These are phyloP conservation scores for Stagonosporopsis chrysanthemi DNA, from an alignment of 2,329 filamentous ascomycete genomes.

Conservation along the genomic window DNA sequence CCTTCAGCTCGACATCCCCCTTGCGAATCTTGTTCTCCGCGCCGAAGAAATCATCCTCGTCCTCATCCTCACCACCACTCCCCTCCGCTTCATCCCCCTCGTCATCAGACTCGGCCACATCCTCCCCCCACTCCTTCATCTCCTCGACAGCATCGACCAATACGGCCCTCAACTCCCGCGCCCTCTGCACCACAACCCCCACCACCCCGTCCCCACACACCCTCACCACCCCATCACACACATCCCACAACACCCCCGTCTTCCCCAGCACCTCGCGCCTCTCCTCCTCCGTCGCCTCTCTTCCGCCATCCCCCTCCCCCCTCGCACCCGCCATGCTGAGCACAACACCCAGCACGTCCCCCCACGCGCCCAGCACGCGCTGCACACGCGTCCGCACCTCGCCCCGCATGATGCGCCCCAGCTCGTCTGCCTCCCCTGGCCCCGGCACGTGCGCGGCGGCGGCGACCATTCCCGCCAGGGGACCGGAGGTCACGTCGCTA, in stretches of 20 bases:
- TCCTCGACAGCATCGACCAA: conserved; percentile 85
- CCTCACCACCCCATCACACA: conserved; percentile 75
- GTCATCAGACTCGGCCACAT: conserved; percentile 61
- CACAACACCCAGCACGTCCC: conserved; percentile 67
- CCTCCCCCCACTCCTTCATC: conserved; percentile 85
- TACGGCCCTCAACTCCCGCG: conserved; percentile 75
- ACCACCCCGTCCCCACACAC: conserved; percentile 72
- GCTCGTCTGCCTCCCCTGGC: conserved; percentile 25
- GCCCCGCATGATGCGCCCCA: conserved; percentile 60
- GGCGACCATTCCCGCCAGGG: conserved; percentile 76
- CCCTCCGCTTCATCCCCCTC: conserved; percentile 52
- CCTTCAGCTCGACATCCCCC: conserved; percentile 70
- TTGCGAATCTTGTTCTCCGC: conserved; percentile 64
- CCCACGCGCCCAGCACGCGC: conserved; percentile 69
- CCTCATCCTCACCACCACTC: conserved; percentile 41
- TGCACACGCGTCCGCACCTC: conserved; percentile 69
- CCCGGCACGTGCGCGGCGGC: conserved; percentile 49
- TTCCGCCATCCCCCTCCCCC: conserved; percentile 32
- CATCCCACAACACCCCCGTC: conserved; percentile 83
- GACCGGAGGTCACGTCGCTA: conserved; percentile 72
- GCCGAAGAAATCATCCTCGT: conserved; percentile 72
- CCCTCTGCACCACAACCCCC: conserved; percentile 73
- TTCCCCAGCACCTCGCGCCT: conserved; percentile 61
- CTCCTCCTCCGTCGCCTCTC: conserved; percentile 31
- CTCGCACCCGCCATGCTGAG: conserved; percentile 63